A percentile compares a stretch with the other conserved stretches of the same genome.
phyloP scores from a whole-genome alignment of 805 yeast species.

The Yamadazyma sp. region DNA sequence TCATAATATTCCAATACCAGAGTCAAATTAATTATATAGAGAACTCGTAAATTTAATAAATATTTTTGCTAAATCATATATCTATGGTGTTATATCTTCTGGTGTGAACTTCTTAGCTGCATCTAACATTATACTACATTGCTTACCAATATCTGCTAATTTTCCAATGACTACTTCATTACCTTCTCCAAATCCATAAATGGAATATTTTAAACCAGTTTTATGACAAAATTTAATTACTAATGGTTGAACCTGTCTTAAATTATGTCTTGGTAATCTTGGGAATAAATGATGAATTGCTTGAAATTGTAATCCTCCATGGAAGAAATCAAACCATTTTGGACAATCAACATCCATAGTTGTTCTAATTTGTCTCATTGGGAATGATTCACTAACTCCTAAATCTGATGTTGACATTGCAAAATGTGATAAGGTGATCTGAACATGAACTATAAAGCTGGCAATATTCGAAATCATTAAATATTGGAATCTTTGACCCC shows the following conservation, averaged over 20 bases:
- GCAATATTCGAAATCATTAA: conserved; percentile 72
- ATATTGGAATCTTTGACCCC: conserved; percentile 53
- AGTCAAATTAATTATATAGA: too few species aligned
- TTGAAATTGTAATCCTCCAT: conserved; percentile 91
- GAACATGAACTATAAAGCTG: conserved; percentile 92
- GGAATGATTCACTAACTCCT: conserved; percentile 76
- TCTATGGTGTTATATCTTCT: conserved; percentile 24
- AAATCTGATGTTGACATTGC: conserved; percentile 91
- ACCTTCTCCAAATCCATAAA: conserved; percentile 81
- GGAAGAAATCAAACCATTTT: conserved; percentile 84
- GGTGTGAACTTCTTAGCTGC: conserved; percentile 67
- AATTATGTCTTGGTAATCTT: conserved; percentile 82
- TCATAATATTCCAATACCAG: too few species aligned
- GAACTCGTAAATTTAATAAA: too few species aligned
- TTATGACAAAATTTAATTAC: conserved; percentile 73
- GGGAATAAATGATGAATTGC: conserved; percentile 90
- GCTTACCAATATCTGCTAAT: conserved; percentile 73
- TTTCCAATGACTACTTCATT: conserved; percentile 67
- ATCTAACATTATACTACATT: conserved; percentile 71
- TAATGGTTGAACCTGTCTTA: conserved; percentile 67
- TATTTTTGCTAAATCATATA: not conserved
- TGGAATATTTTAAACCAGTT: conserved; percentile 75
- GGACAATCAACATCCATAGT: conserved; percentile 97
- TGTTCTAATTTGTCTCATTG: conserved; percentile 78
- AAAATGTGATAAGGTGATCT: conserved; percentile 84